phyloP scores from a whole-genome alignment of 148 eudicot genomes.

The Gaultheria prostrata region DNA sequence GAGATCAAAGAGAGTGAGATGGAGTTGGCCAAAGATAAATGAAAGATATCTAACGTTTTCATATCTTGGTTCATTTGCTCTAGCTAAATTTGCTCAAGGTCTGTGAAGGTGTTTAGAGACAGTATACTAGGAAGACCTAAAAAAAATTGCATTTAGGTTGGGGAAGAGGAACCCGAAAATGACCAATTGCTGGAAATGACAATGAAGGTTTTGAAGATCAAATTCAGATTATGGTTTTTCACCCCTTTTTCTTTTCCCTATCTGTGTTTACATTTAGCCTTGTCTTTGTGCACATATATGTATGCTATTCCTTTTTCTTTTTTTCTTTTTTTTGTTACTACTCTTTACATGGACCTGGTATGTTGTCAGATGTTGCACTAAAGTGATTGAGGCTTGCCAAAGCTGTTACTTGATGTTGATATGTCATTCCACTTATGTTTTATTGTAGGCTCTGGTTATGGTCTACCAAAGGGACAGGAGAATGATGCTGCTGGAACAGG shows the following conservation, averaged over 20 bases:
- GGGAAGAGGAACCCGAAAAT: neutral
- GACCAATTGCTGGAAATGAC: neutral
- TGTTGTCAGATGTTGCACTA: neutral
- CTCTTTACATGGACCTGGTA: neutral
- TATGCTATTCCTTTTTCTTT: neutral
- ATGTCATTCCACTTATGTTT: constrained; percentile 1
- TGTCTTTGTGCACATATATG: neutral
- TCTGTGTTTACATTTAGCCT: constrained; percentile 1
- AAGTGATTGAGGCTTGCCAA: neutral
- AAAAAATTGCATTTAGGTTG: neutral
- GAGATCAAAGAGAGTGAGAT: neutral
- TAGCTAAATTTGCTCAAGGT: neutral
- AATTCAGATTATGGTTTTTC: neutral
- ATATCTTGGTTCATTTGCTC: neutral
- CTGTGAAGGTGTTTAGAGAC: neutral
- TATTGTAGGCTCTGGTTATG: constrained; percentile 41
- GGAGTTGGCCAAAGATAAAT: neutral
- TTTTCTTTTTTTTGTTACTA: neutral
- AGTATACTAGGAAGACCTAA: neutral
- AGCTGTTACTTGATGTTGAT: neutral
- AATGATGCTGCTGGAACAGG: constrained; percentile 52
- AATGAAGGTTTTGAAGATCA: neutral
- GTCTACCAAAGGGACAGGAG: constrained; percentile 37
- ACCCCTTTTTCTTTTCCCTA: neutral
- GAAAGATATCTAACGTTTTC: neutral